Conservation (phyloP, 208 protist species). For the Phytomonas sp. region DNA sequence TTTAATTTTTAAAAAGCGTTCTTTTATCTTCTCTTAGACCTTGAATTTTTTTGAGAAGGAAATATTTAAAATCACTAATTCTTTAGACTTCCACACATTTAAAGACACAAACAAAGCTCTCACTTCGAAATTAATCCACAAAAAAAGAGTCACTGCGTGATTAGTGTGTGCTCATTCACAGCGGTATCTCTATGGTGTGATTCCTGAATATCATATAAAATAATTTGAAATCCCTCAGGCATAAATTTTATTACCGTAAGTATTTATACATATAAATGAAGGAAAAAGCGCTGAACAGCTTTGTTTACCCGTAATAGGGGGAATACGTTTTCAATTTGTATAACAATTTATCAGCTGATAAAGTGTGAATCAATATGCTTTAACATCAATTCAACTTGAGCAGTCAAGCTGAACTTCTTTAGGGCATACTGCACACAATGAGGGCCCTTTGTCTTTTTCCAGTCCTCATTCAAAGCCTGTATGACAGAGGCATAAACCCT, state of each 20-base stretch:
- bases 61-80: neutral
- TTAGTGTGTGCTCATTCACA: neutral
- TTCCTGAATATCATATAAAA: neutral
- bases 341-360: slow-evolving; percentile 6
- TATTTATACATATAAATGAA: slow-evolving; percentile 9
- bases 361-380: slow-evolving; percentile 40
- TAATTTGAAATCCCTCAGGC: neutral
- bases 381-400: slow-evolving; percentile 47
- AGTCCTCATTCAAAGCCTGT: slow-evolving; percentile 52
- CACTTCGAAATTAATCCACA: neutral
- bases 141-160: neutral
- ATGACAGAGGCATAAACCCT: slow-evolving; percentile 38
- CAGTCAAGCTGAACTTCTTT: slow-evolving; percentile 42
- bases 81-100: neutral
- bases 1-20: neutral
- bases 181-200: neutral
- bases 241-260: neutral
- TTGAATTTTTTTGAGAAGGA: neutral
- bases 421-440: slow-evolving; percentile 45
- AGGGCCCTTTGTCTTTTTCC: slow-evolving; percentile 62
- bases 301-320: neutral
- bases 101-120: neutral
- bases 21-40: neutral
- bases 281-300: neutral
- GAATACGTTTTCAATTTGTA: slow-evolving; percentile 5